These are phyloP conservation scores for Prunus mira DNA, from an alignment of 306 rosid species.

Conservation along the genomic window DNA sequence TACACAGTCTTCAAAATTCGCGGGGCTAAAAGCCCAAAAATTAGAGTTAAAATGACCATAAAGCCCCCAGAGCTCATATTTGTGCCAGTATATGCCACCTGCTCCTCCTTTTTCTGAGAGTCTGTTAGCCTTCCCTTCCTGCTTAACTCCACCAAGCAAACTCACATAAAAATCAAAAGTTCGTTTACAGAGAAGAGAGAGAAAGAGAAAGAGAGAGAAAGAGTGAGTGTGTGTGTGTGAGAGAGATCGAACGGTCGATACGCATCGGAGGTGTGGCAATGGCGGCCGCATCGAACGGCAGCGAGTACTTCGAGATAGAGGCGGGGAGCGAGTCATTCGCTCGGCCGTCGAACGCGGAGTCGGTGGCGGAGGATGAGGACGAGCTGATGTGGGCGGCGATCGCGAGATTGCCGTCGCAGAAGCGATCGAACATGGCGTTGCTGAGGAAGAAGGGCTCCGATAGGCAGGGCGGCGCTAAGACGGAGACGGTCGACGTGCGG, in stretches of 20 bases:
- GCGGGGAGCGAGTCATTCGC: conserved; percentile 35
- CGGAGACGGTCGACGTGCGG: conserved; percentile 52
- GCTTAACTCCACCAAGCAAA: not conserved
- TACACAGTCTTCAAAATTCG: not conserved
- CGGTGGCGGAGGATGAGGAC: conserved; percentile 56
- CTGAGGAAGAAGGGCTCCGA: conserved; percentile 30
- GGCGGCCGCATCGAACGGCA: conserved; percentile 78
- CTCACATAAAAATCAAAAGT: not conserved
- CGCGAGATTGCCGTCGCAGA: conserved; percentile 55
- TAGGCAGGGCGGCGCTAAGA: not conserved
- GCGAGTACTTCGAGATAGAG: conserved; percentile 62
- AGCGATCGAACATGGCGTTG: conserved; percentile 50
- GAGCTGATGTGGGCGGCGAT: conserved; percentile 82
- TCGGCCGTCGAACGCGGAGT: conserved; percentile 64
- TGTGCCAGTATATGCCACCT: no score
- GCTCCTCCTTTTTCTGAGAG: no score
- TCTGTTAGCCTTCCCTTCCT: no score
- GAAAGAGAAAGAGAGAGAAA: not conserved
- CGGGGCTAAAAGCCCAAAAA: not conserved
- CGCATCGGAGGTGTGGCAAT: conserved; percentile 16
- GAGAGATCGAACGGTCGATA: not conserved
- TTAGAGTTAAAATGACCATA: not conserved
- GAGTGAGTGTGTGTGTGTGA: not conserved
- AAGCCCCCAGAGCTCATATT: not conserved
- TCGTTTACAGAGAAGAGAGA: not conserved